phyloP scores from a whole-genome alignment of 2,329 filamentous ascomycete species.

The Colletotrichum gloeosporioides region DNA sequence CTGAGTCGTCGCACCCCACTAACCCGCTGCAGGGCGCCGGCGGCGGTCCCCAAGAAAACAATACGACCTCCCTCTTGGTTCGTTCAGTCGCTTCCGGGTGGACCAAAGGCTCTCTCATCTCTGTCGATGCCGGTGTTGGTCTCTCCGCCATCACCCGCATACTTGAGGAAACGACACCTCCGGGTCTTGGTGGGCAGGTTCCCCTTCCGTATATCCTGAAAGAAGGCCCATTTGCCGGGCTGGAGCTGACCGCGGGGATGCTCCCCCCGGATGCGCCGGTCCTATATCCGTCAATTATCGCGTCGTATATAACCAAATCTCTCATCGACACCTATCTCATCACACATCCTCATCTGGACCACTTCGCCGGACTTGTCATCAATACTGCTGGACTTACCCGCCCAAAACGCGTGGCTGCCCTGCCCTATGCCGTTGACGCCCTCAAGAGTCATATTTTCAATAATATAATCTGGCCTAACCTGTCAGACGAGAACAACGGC shows the following conservation, averaged over 20 bases:
- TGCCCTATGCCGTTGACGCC: constrained; percentile 88
- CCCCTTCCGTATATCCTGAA: constrained; percentile 61
- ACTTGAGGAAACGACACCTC: constrained; percentile 62
- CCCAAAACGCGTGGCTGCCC: constrained; percentile 84
- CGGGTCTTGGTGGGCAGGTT: constrained; percentile 38
- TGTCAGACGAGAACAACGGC: constrained; percentile 94
- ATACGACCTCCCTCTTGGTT: constrained; percentile 87
- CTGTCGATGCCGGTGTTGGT: constrained; percentile 94
- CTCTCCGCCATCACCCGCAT: constrained; percentile 84
- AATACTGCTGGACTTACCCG: constrained; percentile 87
- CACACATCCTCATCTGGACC: constrained; percentile 96
- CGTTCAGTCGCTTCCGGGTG: constrained; percentile 81
- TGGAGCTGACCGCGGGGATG: constrained; percentile 63
- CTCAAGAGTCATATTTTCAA: constrained; percentile 97
- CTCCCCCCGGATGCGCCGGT: constrained; percentile 57
- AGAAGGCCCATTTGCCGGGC: constrained; percentile 79
- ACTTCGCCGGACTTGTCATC: constrained; percentile 88
- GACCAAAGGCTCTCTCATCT: constrained; percentile 81
- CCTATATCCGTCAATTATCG: constrained; percentile 65
- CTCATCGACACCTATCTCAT: constrained; percentile 90
- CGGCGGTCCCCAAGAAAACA: constrained; percentile 88
- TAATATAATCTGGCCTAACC: constrained; percentile 95
- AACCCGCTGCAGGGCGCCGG: constrained; percentile 72
- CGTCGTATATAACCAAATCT: constrained; percentile 76
- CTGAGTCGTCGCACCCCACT: not conserved